phyloP scores from a whole-genome alignment of 768 basidiomycete genomes.

The Kwoniella dejecticola region DNA sequence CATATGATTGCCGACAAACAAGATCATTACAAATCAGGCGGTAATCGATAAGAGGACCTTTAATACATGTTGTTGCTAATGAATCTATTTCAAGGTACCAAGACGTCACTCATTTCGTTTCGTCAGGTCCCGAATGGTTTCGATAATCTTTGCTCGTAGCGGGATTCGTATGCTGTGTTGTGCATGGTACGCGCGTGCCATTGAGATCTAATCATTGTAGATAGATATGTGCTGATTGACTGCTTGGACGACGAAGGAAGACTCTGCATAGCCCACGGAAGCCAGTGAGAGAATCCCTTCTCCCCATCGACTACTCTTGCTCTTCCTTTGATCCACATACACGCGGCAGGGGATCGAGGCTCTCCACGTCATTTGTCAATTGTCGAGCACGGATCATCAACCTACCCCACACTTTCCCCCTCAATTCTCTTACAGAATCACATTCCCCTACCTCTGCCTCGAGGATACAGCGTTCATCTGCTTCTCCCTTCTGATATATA shows the following conservation, averaged over 20 bases:
- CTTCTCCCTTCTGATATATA: neutral
- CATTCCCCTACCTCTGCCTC: neutral
- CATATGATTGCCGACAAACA: neutral
- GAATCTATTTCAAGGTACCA: too few species aligned
- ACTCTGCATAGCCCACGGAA: too few species aligned
- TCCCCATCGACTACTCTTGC: too few species aligned
- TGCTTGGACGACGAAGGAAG: too few species aligned
- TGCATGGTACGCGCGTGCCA: constrained; percentile 1
- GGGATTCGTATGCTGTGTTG: neutral
- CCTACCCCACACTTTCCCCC: constrained; percentile 1
- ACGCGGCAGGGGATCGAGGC: neutral
- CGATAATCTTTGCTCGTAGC: too few species aligned
- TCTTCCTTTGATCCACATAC: constrained; percentile 1
- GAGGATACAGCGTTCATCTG: neutral
- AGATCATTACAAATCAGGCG: too few species aligned
- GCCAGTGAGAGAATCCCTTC: too few species aligned
- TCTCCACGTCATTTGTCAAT: neutral
- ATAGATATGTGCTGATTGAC: too few species aligned
- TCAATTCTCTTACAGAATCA: neutral
- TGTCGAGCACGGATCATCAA: neutral
- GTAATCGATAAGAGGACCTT: too few species aligned
- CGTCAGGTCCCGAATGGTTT: too few species aligned
- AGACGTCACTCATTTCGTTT: neutral
- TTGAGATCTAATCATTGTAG: neutral
- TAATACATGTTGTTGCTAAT: too few species aligned